Evolutionary conservation across 2,329 filamentous ascomycete species (phyloP).

Genomic region (Penicillium sp.): DNA sequence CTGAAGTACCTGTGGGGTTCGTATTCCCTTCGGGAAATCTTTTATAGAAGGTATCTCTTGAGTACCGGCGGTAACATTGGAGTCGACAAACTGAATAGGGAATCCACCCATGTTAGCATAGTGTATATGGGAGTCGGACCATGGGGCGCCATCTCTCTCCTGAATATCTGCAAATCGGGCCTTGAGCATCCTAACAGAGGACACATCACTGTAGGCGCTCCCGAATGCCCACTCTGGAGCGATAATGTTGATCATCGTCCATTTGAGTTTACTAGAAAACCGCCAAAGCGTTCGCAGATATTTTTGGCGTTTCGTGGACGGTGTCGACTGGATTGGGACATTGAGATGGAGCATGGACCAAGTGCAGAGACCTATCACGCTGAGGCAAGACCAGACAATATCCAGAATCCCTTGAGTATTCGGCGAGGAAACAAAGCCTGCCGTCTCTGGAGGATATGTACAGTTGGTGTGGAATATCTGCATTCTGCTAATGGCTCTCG

Average conservation of each 20-base stretch:
- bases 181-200: not conserved
- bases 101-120: constrained; percentile 4
- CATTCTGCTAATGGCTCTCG: not conserved
- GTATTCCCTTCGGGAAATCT: not conserved
- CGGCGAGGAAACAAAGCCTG: constrained; percentile 1
- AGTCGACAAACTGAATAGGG: not conserved
- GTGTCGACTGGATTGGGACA: no score
- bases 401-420: no score
- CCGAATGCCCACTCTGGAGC: not conserved
- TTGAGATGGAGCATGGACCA: no score
- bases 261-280: not conserved
- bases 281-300: not conserved
- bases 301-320: not conserved
- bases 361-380: no score
- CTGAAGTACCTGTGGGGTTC: not conserved
- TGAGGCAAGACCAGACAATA: no score
- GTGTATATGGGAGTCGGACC: not conserved
- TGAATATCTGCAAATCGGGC: not conserved
- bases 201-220: not conserved
- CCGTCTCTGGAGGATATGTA: not conserved
- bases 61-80: not conserved
- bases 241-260: not conserved
- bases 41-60: not conserved
- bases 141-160: not conserved
- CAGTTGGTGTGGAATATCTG: not conserved